These are phyloP conservation scores for Capronia americana DNA, from an alignment of 2,329 filamentous ascomycete genomes.

Conservation along the genomic window DNA sequence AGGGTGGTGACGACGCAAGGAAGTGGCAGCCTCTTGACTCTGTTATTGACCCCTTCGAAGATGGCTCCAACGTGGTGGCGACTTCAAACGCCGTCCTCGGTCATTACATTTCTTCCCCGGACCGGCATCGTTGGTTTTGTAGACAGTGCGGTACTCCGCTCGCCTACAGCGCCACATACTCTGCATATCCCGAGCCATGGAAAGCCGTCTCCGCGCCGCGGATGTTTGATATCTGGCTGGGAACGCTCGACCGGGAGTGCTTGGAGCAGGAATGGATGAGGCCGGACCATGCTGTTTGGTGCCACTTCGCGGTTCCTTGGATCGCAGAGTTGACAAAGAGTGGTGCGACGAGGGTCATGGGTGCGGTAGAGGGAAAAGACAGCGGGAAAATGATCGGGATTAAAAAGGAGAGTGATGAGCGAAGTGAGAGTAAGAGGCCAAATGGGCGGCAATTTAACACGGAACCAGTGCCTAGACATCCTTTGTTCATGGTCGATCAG, in stretches of 20 bases:
- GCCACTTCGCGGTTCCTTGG: background rate
- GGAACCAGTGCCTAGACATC: background rate
- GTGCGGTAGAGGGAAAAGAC: background rate
- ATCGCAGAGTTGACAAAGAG: background rate
- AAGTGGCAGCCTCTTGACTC: conserved; percentile 1
- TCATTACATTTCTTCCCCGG: conserved; percentile 2
- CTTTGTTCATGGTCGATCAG: conserved; percentile 10
- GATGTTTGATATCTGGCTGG: conserved; percentile 11
- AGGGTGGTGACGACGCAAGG: background rate
- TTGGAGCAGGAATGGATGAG: conserved; percentile 9
- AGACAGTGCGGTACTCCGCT: conserved; percentile 2
- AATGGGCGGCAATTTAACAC: background rate
- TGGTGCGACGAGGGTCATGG: background rate
- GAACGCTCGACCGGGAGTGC: background rate
- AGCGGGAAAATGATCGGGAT: background rate
- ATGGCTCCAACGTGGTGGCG: background rate
- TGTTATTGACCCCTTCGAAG: background rate
- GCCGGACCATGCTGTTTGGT: conserved; percentile 7
- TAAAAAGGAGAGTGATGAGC: background rate
- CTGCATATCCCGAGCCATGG: conserved; percentile 4
- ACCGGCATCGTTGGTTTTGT: conserved; percentile 5
- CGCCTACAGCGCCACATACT: background rate
- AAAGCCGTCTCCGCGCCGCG: background rate
- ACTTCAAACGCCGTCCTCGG: background rate
- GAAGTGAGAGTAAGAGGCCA: background rate